A percentile compares a stretch with the other conserved stretches of the same genome.
Evolutionary conservation across 805 yeast genomes (phyloP).

Genomic region (Ogataea siamensis): DNA sequence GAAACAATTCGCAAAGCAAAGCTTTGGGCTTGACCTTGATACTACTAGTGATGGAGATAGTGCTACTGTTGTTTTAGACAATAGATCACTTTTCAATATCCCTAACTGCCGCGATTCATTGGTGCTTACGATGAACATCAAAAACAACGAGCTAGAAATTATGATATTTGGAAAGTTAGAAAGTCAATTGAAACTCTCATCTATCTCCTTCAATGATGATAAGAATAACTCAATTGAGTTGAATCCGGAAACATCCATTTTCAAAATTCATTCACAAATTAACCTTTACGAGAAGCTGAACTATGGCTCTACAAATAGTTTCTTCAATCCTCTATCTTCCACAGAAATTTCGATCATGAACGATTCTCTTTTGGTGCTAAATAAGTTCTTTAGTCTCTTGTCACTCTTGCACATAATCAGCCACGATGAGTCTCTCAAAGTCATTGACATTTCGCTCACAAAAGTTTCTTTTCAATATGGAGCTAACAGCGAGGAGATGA

Average conservation of each 20-base stretch:
- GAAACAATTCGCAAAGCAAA: conserved; percentile 22
- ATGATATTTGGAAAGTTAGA: conserved; percentile 35
- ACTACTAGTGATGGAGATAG: conserved; percentile 26
- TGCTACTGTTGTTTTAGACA: conserved; percentile 34
- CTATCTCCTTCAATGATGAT: conserved; percentile 28
- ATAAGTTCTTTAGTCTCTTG: conserved; percentile 29
- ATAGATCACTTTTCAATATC: conserved; percentile 36
- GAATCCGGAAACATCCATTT: conserved; percentile 27
- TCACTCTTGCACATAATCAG: conserved; percentile 31
- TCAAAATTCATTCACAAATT: conserved; percentile 30
- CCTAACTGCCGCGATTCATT: conserved; percentile 37
- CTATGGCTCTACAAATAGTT: conserved; percentile 9
- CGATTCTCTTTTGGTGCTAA: conserved; percentile 27
- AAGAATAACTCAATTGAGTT: conserved; percentile 25
- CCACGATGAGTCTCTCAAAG: conserved; percentile 27
- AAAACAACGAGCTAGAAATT: conserved; percentile 31
- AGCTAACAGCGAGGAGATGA: conserved; percentile 21
- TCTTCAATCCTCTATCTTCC: conserved; percentile 3
- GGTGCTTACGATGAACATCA: conserved; percentile 31
- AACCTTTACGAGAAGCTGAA: conserved; percentile 26
- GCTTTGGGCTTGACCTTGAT: conserved; percentile 29
- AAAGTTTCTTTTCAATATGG: conserved; percentile 35
- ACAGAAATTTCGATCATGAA: conserved; percentile 23
- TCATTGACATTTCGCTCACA: conserved; percentile 29
- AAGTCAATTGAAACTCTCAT: conserved; percentile 25